These are phyloP conservation scores for Dactylellina haptotyla DNA, from an alignment of 2,329 filamentous ascomycete genomes.

Conservation along the genomic window DNA sequence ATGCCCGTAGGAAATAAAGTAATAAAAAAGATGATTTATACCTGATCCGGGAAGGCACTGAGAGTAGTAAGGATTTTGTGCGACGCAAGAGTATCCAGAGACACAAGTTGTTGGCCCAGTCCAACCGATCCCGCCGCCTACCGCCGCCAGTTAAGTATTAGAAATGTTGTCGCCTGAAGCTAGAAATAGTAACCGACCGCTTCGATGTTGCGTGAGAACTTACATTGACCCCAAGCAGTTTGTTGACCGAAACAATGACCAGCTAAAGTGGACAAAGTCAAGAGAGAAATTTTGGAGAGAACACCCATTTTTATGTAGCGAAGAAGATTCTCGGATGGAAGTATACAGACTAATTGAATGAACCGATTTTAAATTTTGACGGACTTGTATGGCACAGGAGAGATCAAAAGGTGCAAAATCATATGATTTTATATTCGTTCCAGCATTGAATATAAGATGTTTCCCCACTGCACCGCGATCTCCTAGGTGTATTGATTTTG, in stretches of 20 bases:
- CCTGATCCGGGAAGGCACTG: conserved; percentile 56
- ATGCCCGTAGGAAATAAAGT: background rate
- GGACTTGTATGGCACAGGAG: background rate
- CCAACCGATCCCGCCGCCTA: conserved; percentile 61
- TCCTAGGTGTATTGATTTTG: too few relatives aligned
- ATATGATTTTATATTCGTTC: too few relatives aligned
- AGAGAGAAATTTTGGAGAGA: background rate
- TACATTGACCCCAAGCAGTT: conserved; percentile 11
- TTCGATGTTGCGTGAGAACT: background rate
- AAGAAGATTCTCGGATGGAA: background rate
- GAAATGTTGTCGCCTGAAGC: background rate
- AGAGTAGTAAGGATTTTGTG: conserved; percentile 55
- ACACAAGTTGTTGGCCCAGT: conserved; percentile 54
- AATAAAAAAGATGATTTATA: background rate
- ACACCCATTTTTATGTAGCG: background rate
- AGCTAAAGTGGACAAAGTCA: background rate
- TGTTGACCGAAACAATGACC: background rate
- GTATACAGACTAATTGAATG: background rate
- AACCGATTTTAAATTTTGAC: background rate
- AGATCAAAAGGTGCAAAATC: too few relatives aligned
- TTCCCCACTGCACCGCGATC: too few relatives aligned
- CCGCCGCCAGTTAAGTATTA: background rate
- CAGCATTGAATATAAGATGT: too few relatives aligned
- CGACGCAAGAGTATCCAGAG: conserved; percentile 52
- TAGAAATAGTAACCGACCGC: background rate